phyloP scores from a whole-genome alignment of 805 yeast genomes.

The Zygoascus biomembranicola region DNA sequence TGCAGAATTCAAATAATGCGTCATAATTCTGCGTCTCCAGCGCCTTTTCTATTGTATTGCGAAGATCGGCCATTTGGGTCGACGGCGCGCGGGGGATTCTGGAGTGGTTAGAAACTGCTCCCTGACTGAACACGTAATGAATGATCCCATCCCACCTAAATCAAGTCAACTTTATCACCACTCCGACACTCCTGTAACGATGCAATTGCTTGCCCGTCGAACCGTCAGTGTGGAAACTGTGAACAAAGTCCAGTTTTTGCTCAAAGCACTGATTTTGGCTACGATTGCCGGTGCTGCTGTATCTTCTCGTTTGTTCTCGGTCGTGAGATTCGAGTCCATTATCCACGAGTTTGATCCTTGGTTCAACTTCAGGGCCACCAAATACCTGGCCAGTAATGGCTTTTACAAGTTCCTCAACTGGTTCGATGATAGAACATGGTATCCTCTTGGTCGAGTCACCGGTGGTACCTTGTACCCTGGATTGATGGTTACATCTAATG shows the following conservation, averaged over 20 bases:
- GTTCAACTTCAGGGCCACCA: constrained; percentile 89
- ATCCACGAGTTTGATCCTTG: constrained; percentile 79
- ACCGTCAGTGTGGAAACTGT: neutral
- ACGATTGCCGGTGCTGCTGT: constrained; percentile 87
- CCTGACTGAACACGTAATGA: no score
- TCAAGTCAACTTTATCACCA: neutral
- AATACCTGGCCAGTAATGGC: constrained; percentile 73
- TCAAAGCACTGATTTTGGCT: constrained; percentile 60
- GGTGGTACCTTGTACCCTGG: constrained; percentile 99
- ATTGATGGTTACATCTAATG: constrained; percentile 93
- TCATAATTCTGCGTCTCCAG: neutral
- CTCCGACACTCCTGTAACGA: neutral
- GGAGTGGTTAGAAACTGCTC: neutral
- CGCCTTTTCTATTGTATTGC: neutral
- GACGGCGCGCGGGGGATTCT: neutral
- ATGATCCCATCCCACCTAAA: no score
- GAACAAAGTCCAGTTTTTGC: constrained; percentile 27
- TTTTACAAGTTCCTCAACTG: constrained; percentile 91
- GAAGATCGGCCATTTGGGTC: neutral
- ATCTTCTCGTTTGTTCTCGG: constrained; percentile 89
- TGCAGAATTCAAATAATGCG: neutral
- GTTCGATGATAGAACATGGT: constrained; percentile 99
- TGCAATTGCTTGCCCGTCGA: neutral
- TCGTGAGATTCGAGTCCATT: constrained; percentile 88
- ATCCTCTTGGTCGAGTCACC: constrained; percentile 96